phyloP scores from a whole-genome alignment of 2,329 filamentous ascomycete genomes.

The Neurospora crassa region DNA sequence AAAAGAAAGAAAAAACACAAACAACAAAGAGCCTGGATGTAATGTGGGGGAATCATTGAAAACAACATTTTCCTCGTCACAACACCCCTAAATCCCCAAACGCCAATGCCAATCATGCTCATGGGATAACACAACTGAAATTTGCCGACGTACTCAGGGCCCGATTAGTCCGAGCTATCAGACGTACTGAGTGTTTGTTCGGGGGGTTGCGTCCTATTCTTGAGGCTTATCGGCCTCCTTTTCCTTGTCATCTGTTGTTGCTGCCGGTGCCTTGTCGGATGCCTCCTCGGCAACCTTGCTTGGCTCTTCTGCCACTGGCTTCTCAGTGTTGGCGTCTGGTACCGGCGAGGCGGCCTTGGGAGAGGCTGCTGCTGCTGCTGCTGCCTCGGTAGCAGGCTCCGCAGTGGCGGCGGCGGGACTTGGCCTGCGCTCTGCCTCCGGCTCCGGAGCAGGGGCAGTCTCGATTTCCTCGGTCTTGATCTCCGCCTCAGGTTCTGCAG shows the following conservation, averaged over 20 bases:
- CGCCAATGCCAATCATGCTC: conserved; percentile 3
- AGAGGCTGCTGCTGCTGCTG: background rate
- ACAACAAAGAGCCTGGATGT: background rate
- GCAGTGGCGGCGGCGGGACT: background rate
- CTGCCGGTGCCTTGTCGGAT: background rate
- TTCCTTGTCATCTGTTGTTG: background rate
- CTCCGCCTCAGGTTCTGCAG: conserved; percentile 19
- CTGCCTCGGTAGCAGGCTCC: background rate
- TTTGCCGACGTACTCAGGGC: background rate
- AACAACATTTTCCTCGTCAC: background rate
- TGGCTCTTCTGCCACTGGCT: conserved; percentile 1
- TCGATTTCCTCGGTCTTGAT: conserved; percentile 33
- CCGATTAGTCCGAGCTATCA: background rate
- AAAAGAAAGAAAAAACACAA: background rate
- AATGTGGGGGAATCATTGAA: background rate
- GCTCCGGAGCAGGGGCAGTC: conserved; percentile 12
- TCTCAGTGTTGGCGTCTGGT: background rate
- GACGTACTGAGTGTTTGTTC: background rate
- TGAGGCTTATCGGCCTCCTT: background rate
- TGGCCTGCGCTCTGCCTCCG: conserved; percentile 9
- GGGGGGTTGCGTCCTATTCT: background rate
- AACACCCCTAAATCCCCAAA: background rate
- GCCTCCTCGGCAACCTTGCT: background rate
- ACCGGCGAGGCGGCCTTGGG: background rate
- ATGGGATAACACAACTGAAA: background rate